Evolutionary conservation across 2,329 filamentous ascomycete genomes (phyloP).

Genomic region (Aspergillus thermomutatus): DNA sequence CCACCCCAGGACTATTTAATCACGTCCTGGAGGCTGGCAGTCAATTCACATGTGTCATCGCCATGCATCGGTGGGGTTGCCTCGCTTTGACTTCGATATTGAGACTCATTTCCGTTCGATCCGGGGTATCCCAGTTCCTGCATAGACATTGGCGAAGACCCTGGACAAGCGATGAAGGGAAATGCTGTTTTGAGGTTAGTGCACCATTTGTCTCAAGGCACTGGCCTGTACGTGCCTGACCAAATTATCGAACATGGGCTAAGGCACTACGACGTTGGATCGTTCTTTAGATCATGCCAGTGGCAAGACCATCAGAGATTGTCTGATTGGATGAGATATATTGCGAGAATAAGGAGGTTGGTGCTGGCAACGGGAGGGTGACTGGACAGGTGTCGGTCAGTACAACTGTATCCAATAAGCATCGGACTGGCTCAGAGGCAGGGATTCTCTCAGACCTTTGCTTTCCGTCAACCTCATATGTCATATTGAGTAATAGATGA

Average conservation of each 20-base stretch:
- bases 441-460: not conserved
- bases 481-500: not conserved
- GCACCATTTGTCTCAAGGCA: not conserved
- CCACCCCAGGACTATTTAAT: not conserved
- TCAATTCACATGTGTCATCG: not conserved
- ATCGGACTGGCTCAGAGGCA: not conserved
- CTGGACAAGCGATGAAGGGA: not conserved
- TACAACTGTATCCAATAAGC: not conserved
- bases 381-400: not conserved
- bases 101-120: not conserved
- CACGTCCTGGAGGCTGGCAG: not conserved
- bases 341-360: not conserved
- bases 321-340: not conserved
- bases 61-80: not conserved
- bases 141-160: not conserved
- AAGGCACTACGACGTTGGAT: not conserved
- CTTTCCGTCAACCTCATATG: not conserved
- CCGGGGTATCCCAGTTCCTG: not conserved
- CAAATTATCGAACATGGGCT: not conserved
- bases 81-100: not conserved
- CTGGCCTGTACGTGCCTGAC: not conserved
- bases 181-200: not conserved
- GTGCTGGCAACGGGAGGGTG: not conserved
- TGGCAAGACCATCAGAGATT: not conserved
- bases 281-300: not conserved